Base-by-base conservation (phyloP, 2,329 filamentous ascomycete genomes). In the Microsporum audouinii region DNA sequence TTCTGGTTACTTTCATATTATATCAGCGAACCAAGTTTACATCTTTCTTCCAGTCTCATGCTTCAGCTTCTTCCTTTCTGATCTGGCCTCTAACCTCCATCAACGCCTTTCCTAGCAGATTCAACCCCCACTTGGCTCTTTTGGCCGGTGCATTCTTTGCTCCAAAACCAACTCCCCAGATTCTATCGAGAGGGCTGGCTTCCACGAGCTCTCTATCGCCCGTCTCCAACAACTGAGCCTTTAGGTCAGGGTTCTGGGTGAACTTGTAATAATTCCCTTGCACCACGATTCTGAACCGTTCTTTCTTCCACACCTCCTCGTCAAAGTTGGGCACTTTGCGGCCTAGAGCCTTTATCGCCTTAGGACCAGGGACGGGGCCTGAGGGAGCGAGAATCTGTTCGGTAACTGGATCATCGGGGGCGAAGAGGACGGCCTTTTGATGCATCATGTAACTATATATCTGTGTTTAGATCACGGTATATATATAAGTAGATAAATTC, bases 81-180 rank as follows among this genome's bases (percentile, higher is more conserved):
- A 71, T 62, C 61, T 63, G 66, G 47, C 68, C 67, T 58, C 71
- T 68, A 34, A 70, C 71, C 61, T 67, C 67, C 71, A 72, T 71
- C 62, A 73, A 63, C 33, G 67, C 69, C 59, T 71, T 69, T 5
- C 71, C 71, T 41, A 73, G 60, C 53, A 67, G 60, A 63, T 74
- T 74, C 61, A 68, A 51, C 23, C 71, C 72, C 72, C 71, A 73
- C 56, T 67, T 64, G 14, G 63, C 57, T 58, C 70, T 66, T 39
- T 62, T 68, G 5, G 60, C 65, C 31, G 66, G 65, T 2, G 71
- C 72, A 45, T 70, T 67, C 34, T 69, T 68, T 38, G 64, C 66
- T 45, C 68, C 67, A 63, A 70, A 73, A 0, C 71, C 71, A 33
- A 73, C 66, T 0, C 71, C 71, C 71, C 71, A 73, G 36, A 72